A percentile compares a stretch with the other conserved stretches of the same genome.
Evolutionary conservation across 2,329 filamentous ascomycete species (phyloP).

Genomic region (Cladophialophora chaetospira): DNA sequence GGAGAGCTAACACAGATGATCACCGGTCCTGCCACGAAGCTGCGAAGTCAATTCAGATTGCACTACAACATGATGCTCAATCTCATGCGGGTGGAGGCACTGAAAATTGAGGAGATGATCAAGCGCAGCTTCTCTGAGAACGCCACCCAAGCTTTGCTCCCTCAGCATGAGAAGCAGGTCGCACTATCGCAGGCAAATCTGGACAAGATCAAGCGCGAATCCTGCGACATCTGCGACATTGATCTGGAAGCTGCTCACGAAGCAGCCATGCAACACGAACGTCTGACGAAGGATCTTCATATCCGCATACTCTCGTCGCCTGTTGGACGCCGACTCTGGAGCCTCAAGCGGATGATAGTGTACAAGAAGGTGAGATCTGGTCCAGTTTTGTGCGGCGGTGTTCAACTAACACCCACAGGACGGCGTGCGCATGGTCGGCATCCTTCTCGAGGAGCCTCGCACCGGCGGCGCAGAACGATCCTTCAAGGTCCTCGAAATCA

Average conservation of each 20-base stretch:
- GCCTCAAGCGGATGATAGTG: constrained; percentile 73
- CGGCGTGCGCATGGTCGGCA: constrained; percentile 77
- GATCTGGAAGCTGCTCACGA: constrained; percentile 80
- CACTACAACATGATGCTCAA: constrained; percentile 99
- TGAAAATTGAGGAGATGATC: constrained; percentile 99
- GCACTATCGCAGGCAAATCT: constrained; percentile 89
- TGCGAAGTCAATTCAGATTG: constrained; percentile 91
- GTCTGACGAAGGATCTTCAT: constrained; percentile 79
- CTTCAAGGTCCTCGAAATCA: constrained; percentile 78
- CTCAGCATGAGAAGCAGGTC: constrained; percentile 93
- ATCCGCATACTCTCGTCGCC: constrained; percentile 75
- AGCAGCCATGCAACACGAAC: constrained; percentile 76
- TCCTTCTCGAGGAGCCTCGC: constrained; percentile 75
- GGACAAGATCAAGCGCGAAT: constrained; percentile 82
- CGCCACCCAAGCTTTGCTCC: constrained; percentile 88
- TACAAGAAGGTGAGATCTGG: constrained; percentile 62
- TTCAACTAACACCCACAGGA: constrained; percentile 54
- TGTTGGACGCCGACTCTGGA: constrained; percentile 77
- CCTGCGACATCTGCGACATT: constrained; percentile 77
- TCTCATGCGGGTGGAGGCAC: constrained; percentile 85
- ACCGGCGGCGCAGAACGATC: constrained; percentile 64
- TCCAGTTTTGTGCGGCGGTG: background rate
- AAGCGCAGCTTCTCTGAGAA: constrained; percentile 99
- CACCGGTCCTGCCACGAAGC: constrained; percentile 88
- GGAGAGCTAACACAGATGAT: constrained; percentile 89